These are phyloP conservation scores for Tulasnella sp. DNA, from an alignment of 768 basidiomycete genomes.

Conservation along the genomic window DNA sequence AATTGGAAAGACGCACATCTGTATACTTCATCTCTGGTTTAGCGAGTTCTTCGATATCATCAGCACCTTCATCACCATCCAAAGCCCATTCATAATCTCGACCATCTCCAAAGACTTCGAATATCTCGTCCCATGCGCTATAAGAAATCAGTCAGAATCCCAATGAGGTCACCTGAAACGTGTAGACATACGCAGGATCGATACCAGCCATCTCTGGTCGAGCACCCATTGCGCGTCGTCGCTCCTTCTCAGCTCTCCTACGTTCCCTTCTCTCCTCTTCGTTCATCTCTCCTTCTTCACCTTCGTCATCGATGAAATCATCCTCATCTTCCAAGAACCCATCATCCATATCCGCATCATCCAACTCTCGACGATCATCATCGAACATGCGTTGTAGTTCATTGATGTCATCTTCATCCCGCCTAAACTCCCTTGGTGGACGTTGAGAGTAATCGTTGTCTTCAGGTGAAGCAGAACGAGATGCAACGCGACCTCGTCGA, in stretches of 20 bases:
- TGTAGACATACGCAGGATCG: conserved; percentile 59
- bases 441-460: conserved; percentile 37
- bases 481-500: conserved; percentile 55
- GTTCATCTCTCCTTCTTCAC: conserved; percentile 46
- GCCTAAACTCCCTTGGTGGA: conserved; percentile 52
- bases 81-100: conserved; percentile 94
- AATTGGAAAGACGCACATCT: conserved; percentile 43
- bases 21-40: conserved; percentile 73
- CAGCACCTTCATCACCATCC: conserved; percentile 55
- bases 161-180: neutral
- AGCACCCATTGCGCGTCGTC: conserved; percentile 51
- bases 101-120: conserved; percentile 92
- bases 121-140: conserved; percentile 91
- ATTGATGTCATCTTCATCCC: conserved; percentile 63
- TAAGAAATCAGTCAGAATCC: conserved; percentile 16
- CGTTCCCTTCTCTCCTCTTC: conserved; percentile 61
- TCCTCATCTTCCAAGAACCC: too few species aligned
- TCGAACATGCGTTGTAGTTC: conserved; percentile 63
- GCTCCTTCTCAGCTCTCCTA: conserved; percentile 48
- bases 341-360: conserved; percentile 34
- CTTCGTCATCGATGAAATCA: conserved; percentile 51
- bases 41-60: conserved; percentile 36
- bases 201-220: conserved; percentile 65
- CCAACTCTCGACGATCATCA: conserved; percentile 39
- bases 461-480: conserved; percentile 46